These are phyloP conservation scores for Canavalia ensiformis DNA, from an alignment of 306 rosid genomes.

Conservation along the genomic window DNA sequence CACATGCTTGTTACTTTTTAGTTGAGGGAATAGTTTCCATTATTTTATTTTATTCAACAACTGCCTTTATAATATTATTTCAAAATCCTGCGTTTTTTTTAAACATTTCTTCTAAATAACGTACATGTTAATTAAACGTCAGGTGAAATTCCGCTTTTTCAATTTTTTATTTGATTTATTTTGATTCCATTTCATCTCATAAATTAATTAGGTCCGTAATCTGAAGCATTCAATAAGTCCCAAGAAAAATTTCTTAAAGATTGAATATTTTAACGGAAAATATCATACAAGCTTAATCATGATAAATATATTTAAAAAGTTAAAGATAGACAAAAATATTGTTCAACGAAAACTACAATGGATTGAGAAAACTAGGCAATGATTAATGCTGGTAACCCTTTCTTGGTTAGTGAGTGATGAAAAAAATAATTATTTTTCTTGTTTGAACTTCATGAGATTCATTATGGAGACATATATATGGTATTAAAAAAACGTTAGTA, in stretches of 20 bases:
- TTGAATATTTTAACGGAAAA: constrained; percentile 15
- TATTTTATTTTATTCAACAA: constrained; percentile 25
- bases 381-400: not conserved
- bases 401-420: not conserved
- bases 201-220: not conserved
- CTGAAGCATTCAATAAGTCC: not conserved
- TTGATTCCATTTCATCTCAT: not conserved
- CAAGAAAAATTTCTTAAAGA: not conserved
- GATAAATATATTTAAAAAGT: not conserved
- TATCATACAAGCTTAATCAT: not conserved
- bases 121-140: not conserved
- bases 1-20: not conserved
- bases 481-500: not conserved
- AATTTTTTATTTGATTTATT: not conserved
- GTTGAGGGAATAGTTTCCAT: not conserved
- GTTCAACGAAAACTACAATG: not conserved
- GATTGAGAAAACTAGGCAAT: not conserved
- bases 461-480: not conserved
- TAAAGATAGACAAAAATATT: not conserved
- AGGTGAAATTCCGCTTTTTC: not conserved
- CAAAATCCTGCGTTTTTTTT: not conserved
- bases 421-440: not conserved
- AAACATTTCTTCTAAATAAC: not conserved
- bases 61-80: not conserved
- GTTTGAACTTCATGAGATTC: not conserved